Conservation (phyloP, 2,329 filamentous ascomycete species). For the Curvularia verruculosa region DNA sequence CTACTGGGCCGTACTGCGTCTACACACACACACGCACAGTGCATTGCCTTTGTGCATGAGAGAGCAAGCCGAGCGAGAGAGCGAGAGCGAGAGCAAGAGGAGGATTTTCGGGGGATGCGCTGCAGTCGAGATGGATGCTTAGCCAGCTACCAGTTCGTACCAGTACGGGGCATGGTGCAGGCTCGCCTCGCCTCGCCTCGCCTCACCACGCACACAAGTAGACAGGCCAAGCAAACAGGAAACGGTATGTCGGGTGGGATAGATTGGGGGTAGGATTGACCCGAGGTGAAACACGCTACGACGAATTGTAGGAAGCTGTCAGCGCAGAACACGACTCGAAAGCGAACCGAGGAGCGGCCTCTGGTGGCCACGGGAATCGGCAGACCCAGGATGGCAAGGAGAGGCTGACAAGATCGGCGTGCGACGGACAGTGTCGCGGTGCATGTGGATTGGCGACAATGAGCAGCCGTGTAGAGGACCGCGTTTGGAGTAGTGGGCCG, state of each 20-base stretch:
- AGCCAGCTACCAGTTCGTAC: no score
- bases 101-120: neutral
- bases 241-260: constrained; percentile 21
- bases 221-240: constrained; percentile 15
- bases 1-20: neutral
- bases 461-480: neutral
- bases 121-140: no score
- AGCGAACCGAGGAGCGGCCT: neutral
- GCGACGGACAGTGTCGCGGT: neutral
- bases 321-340: constrained; percentile 11
- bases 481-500: constrained; percentile 5
- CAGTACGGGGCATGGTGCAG: constrained; percentile 6
- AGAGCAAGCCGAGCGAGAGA: neutral
- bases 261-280: constrained; percentile 17
- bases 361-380: neutral
- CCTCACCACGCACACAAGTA: no score
- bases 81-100: neutral
- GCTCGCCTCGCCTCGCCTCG: constrained; percentile 20
- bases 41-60: constrained; percentile 1
- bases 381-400: neutral
- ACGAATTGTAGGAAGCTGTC: constrained; percentile 15
- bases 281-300: constrained; percentile 32
- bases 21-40: no score
- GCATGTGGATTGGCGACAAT: neutral
- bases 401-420: constrained; percentile 12